Percentiles rank a stretch among this genome's conserved stretches.
Conservation (phyloP, 2,329 filamentous ascomycete species). For the Chaetomium sp. region DNA sequence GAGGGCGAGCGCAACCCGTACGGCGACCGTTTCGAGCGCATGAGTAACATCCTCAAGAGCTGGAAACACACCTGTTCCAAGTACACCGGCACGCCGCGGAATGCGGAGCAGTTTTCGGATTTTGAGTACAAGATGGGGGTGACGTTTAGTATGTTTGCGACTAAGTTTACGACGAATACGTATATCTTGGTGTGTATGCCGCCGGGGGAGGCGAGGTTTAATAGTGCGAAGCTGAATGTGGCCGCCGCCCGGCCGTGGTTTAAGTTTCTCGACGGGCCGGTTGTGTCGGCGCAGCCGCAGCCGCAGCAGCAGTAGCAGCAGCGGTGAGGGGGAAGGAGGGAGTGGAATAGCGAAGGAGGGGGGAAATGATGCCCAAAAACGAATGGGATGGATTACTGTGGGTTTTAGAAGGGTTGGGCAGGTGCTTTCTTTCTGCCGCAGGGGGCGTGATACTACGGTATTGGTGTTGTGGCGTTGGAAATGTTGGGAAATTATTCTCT, state of each 20-base stretch:
- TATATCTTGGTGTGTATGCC: conserved; percentile 91
- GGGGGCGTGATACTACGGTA: no score
- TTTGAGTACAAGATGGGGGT: conserved; percentile 72
- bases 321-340: no score
- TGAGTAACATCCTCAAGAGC: conserved; percentile 96
- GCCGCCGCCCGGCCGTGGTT: conserved; percentile 81
- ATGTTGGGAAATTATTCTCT: no score
- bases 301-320: neutral
- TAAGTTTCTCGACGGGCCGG: conserved; percentile 54
- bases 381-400: no score
- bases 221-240: conserved; percentile 84
- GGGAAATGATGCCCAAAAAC: no score
- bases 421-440: no score
- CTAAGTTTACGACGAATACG: conserved; percentile 94
- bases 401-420: no score
- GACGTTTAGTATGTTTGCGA: conserved; percentile 87
- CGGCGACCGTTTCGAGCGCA: conserved; percentile 83
- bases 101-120: conserved; percentile 72
- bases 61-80: conserved; percentile 82
- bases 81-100: conserved; percentile 73
- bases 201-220: conserved; percentile 85
- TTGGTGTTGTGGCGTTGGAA: no score
- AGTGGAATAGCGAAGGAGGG: no score
- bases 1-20: conserved; percentile 77
- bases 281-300: conserved; percentile 25